Evolutionary conservation across 2,329 filamentous ascomycete genomes (phyloP).

Genomic region (Aschersonia sp.): DNA sequence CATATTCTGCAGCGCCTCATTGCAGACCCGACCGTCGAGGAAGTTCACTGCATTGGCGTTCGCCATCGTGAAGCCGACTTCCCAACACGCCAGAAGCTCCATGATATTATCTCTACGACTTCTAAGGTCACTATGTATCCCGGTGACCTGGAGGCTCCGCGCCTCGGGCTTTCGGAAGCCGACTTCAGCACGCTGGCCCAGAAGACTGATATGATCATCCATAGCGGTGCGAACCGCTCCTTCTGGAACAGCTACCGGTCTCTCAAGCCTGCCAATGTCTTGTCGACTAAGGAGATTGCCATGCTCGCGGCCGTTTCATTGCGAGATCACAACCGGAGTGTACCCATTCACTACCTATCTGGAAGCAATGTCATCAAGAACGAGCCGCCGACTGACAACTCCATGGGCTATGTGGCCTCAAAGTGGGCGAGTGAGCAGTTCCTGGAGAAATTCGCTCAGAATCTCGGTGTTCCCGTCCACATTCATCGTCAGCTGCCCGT

Average conservation of each 20-base stretch:
- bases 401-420: conserved; percentile 16
- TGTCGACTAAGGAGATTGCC: conserved; percentile 18
- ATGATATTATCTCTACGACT: conserved; percentile 3
- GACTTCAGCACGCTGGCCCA: conserved; percentile 1
- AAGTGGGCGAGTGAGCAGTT: conserved; percentile 20
- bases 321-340: conserved; percentile 1
- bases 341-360: conserved; percentile 18
- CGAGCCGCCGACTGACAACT: conserved; percentile 8
- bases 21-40: conserved; percentile 12
- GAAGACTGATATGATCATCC: conserved; percentile 30
- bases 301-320: conserved; percentile 9
- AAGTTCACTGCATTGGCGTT: conserved; percentile 21
- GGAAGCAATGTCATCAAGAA: conserved; percentile 7
- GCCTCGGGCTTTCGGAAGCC: conserved; percentile 9
- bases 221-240: conserved; percentile 28
- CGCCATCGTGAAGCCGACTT: conserved; percentile 15
- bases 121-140: conserved; percentile 8
- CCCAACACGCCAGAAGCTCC: conserved; percentile 7
- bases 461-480: neutral
- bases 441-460: conserved; percentile 9
- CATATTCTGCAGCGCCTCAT: conserved; percentile 5
- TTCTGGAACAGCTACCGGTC: conserved; percentile 21
- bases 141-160: conserved; percentile 13
- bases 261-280: conserved; percentile 19
- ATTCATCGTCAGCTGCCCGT: neutral